phyloP scores from a whole-genome alignment of 2,329 filamentous ascomycete genomes.

The Fusarium sp. region DNA sequence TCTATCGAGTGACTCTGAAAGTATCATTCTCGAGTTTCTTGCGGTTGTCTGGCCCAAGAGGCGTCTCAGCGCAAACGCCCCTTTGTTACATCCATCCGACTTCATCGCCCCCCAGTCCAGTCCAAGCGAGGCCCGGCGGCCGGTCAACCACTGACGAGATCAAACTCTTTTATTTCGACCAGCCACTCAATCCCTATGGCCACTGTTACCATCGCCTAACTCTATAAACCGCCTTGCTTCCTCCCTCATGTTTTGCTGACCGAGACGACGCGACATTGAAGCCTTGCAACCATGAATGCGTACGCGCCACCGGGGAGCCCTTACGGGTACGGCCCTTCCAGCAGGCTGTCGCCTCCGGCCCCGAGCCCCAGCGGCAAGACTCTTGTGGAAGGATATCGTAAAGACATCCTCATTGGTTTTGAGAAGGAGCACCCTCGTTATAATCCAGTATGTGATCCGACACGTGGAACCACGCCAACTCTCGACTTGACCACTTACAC shows the following conservation, averaged over 20 bases:
- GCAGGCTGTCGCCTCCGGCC: constrained; percentile 47
- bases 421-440: constrained; percentile 64
- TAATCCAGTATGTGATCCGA: constrained; percentile 64
- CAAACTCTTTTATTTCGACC: constrained; percentile 15
- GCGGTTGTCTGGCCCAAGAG: constrained; percentile 8
- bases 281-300: constrained; percentile 52
- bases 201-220: constrained; percentile 20
- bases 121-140: constrained; percentile 6
- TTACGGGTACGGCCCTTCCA: constrained; percentile 49
- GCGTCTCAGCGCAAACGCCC: constrained; percentile 22
- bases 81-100: constrained; percentile 30
- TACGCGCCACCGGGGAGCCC: constrained; percentile 49
- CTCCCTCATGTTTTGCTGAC: constrained; percentile 38
- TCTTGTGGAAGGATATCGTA: constrained; percentile 69
- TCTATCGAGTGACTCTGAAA: not conserved
- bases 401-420: constrained; percentile 64
- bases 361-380: constrained; percentile 57
- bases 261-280: constrained; percentile 28
- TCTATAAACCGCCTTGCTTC: constrained; percentile 1
- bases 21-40: constrained; percentile 13
- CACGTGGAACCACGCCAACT: not conserved
- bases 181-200: constrained; percentile 36
- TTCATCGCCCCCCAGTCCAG: not conserved
- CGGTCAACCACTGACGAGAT: constrained; percentile 17
- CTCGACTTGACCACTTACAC: constrained; percentile 19